Percentiles rank a stretch among this genome's conserved stretches.
phyloP scores from a whole-genome alignment of 1,284 basidiomycete genomes.

The Agaricales sp. region DNA sequence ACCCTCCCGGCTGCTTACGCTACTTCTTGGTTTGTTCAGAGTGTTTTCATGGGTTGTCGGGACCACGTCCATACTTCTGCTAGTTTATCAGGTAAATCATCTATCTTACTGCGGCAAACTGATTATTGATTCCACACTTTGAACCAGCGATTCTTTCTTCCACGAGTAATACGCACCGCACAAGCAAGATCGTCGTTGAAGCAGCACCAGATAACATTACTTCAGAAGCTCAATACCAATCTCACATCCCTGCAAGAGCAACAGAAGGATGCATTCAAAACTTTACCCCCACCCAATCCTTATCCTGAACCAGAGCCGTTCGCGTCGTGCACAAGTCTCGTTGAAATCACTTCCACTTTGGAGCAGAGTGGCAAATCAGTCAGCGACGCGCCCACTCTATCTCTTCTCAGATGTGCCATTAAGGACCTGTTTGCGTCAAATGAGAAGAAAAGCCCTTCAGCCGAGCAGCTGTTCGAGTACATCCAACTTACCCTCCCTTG shows the following conservation, averaged over 20 bases:
- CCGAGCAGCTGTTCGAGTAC: conserved; percentile 20
- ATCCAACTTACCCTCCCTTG: conserved; percentile 21
- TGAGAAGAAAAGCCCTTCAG: conserved; percentile 16
- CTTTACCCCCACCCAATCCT: background rate
- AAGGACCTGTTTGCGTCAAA: conserved; percentile 9
- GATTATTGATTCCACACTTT: background rate
- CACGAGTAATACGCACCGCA: conserved; percentile 22
- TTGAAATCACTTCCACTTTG: background rate
- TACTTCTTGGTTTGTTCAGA: conserved; percentile 25
- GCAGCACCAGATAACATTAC: conserved; percentile 22
- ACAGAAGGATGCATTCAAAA: conserved; percentile 15
- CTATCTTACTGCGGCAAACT: background rate
- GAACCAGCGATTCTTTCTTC: conserved; percentile 25
- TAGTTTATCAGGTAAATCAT: conserved; percentile 24
- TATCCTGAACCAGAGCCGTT: background rate
- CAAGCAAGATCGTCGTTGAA: conserved; percentile 16
- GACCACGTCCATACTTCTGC: conserved; percentile 22
- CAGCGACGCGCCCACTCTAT: background rate
- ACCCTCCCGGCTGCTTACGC: conserved; percentile 27
- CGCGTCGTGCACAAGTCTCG: background rate
- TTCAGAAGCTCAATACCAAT: conserved; percentile 21
- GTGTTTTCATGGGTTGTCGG: conserved; percentile 30
- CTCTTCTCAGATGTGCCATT: background rate
- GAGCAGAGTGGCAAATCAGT: background rate
- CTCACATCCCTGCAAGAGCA: conserved; percentile 18